These are phyloP conservation scores for Nematodospora valgi DNA, from an alignment of 805 yeast genomes.

Conservation along the genomic window DNA sequence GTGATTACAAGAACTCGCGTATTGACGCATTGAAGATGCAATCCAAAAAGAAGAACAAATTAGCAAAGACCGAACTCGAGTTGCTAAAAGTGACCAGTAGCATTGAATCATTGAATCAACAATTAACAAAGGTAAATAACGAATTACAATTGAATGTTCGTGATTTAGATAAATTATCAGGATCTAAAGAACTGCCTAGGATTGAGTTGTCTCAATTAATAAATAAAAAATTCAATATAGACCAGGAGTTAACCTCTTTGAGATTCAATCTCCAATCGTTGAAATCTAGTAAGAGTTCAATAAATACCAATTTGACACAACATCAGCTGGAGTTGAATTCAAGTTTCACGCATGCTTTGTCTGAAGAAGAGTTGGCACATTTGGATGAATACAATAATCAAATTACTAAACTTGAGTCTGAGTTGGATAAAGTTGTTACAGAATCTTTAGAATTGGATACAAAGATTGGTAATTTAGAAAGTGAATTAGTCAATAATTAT, in stretches of 20 bases:
- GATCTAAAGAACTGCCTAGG: conserved; percentile 42
- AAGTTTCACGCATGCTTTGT: conserved; percentile 52
- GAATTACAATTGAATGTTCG: conserved; percentile 32
- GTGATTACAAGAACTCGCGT: conserved; percentile 64
- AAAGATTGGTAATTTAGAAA: conserved; percentile 42
- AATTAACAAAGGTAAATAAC: conserved; percentile 49
- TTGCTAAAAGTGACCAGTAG: conserved; percentile 35
- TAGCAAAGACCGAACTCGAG: conserved; percentile 31
- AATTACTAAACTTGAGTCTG: conserved; percentile 36
- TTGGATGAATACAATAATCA: conserved; percentile 32
- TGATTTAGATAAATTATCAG: conserved; percentile 42
- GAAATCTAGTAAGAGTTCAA: conserved; percentile 28
- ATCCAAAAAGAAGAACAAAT: conserved; percentile 48
- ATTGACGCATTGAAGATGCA: conserved; percentile 65
- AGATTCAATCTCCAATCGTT: conserved; percentile 33
- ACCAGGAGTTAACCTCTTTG: conserved; percentile 41
- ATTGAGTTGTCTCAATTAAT: conserved; percentile 39
- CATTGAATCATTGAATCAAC: conserved; percentile 46
- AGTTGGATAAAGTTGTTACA: conserved; percentile 39
- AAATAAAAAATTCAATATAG: conserved; percentile 38
- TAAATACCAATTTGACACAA: conserved; percentile 38
- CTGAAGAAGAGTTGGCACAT: conserved; percentile 44
- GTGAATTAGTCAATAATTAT: conserved; percentile 58
- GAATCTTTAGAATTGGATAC: conserved; percentile 46
- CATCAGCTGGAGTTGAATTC: conserved; percentile 48